Conservation (phyloP, 2,329 filamentous ascomycete genomes). For the Neofusicoccum ribis region DNA sequence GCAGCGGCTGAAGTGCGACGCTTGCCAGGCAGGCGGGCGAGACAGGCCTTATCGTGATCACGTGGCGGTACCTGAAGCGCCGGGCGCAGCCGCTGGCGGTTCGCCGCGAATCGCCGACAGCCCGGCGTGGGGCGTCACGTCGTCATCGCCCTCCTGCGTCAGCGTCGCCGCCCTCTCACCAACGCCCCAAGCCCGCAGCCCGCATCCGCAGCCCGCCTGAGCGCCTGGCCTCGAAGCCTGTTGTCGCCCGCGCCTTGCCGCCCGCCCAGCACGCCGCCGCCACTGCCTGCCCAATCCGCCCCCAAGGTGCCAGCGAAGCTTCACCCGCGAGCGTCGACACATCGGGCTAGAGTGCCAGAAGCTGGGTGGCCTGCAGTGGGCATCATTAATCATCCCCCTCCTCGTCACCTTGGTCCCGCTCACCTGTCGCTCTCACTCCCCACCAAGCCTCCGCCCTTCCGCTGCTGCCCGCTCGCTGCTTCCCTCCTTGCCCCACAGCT, state of each 20-base stretch:
- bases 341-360: slow-evolving; percentile 12
- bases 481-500: not conserved
- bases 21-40: not conserved
- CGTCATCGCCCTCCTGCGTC: not conserved
- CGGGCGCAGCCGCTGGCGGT: not conserved
- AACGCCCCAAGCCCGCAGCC: not conserved
- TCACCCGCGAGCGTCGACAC: slow-evolving; percentile 2
- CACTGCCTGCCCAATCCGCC: not conserved
- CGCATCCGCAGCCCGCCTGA: slow-evolving; percentile 7
- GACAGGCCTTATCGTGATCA: not conserved
- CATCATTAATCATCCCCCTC: slow-evolving; percentile 9
- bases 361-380: slow-evolving; percentile 12
- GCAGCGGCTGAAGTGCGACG: no score
- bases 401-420: not conserved
- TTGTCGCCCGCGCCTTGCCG: not conserved
- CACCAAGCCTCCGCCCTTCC: not conserved
- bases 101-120: no score
- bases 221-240: slow-evolving; percentile 8
- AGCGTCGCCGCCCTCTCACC: not conserved
- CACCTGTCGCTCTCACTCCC: not conserved
- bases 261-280: not conserved
- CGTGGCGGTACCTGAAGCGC: slow-evolving; percentile 1
- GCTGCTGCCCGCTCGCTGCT: not conserved
- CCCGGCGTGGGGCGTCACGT: not conserved
- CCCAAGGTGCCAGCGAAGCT: slow-evolving; percentile 12